phyloP scores from a whole-genome alignment of 805 yeast species.

The Brettanomyces sp. region DNA sequence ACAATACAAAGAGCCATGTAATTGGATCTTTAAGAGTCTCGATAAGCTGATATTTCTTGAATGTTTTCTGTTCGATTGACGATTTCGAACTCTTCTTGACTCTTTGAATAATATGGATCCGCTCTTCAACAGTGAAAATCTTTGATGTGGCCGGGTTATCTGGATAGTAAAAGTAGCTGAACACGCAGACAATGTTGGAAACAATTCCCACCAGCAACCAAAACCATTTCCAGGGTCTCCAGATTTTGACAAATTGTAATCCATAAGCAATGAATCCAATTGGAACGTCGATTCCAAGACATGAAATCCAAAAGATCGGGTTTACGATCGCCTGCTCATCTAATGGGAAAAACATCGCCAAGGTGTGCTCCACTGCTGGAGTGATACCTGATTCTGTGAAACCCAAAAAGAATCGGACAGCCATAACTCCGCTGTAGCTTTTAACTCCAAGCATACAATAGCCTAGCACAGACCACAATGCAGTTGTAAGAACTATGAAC shows the following conservation, averaged over 20 bases:
- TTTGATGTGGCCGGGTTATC: slow-evolving; percentile 41
- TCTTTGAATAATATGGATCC: slow-evolving; percentile 29
- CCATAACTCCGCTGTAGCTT: slow-evolving; percentile 24
- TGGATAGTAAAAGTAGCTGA: slow-evolving; percentile 35
- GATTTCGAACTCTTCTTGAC: slow-evolving; percentile 26
- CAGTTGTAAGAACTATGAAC: slow-evolving; percentile 18
- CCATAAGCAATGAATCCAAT: slow-evolving; percentile 26
- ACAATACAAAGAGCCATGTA: slow-evolving; percentile 29
- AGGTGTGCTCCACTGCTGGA: slow-evolving; percentile 9
- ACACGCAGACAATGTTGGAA: slow-evolving; percentile 29
- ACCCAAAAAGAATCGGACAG: slow-evolving; percentile 28
- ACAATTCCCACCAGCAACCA: slow-evolving; percentile 46
- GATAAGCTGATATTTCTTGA: slow-evolving; percentile 35
- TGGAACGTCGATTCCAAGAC: slow-evolving; percentile 34
- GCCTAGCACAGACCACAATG: slow-evolving; percentile 26
- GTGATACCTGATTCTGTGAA: slow-evolving; percentile 20
- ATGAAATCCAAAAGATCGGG: slow-evolving; percentile 24
- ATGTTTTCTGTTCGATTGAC: slow-evolving; percentile 30
- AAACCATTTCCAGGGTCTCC: slow-evolving; percentile 35
- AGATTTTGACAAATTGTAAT: slow-evolving; percentile 7
- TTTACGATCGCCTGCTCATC: slow-evolving; percentile 29
- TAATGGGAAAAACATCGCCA: slow-evolving; percentile 36
- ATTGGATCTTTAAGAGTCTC: slow-evolving; percentile 40
- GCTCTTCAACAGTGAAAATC: slow-evolving; percentile 31
- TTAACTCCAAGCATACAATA: slow-evolving; percentile 19